Base-by-base conservation (phyloP, 129 eudicot species). In the Helichrysum umbraculigerum region DNA sequence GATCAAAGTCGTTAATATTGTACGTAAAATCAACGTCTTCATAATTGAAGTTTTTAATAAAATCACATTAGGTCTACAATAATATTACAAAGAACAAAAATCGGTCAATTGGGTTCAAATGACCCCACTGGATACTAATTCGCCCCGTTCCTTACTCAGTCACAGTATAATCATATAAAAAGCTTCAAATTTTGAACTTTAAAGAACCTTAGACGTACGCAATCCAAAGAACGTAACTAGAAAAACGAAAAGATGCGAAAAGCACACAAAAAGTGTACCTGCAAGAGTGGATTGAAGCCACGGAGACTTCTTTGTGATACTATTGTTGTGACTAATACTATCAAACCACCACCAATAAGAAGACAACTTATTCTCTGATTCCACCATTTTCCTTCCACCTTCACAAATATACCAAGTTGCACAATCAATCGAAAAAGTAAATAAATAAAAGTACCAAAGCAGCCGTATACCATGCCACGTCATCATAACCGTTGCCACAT, bases 251-350 rank as follows among this genome's bases (percentile, higher is more conserved):
- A 54, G 22, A 39, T 14, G 28, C 74, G 11, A n/a, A 11, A 59
- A 42, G 19, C 35, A 41, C 1, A 20, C 19, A 22, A 12, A 30
- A 20, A 17, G 32, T 21, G 21, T 65, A 93, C 98, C 97, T 22
- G 92, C 58, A 76, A 90, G 91, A 47, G 92, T 78, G 22, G 95
- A 82, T 33, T 85, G 91, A 42, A 93, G 95, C 98, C 98, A 93
- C 19, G 92, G 81, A 4, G 98, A 90, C 39, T 85, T 81, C 52
- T 76, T 86, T 61, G 88, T 39, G 59, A 65, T 62, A 51, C 15
- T 65, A 66, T 76, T 78, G 82, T 70, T 86, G 73, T 85, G 88
- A 71, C 82, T 25, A 25, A 25, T 25, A 25, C 28, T 83, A 15
- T 90, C 95, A 58, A 88, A 84, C 96, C 93, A 93, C 86, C 92